Evolutionary conservation across 2,329 filamentous ascomycete species (phyloP).

Genomic region (Trichophyton rubrum): DNA sequence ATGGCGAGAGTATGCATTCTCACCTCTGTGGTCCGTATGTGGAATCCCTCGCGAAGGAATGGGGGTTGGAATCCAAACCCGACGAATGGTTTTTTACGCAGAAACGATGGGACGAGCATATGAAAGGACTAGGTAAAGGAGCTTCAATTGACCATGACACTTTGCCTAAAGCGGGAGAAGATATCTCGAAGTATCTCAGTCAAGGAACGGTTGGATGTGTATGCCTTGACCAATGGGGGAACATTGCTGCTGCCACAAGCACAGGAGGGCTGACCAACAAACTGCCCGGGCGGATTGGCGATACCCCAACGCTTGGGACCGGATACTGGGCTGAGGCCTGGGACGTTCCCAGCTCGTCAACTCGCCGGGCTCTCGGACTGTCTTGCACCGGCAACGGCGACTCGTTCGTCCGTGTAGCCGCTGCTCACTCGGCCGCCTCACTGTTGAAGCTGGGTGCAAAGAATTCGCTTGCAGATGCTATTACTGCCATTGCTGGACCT

Average conservation of each 20-base stretch:
- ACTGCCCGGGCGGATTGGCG: conserved; percentile 68
- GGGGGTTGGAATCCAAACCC: conserved; percentile 56
- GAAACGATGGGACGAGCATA: conserved; percentile 66
- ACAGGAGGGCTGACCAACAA: conserved; percentile 82
- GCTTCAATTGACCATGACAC: conserved; percentile 17
- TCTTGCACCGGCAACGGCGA: conserved; percentile 84
- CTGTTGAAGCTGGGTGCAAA: conserved; percentile 52
- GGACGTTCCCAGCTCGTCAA: conserved; percentile 35
- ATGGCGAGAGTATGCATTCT: conserved; percentile 41
- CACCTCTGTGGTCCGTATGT: conserved; percentile 56
- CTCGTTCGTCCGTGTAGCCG: conserved; percentile 63
- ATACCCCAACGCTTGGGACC: conserved; percentile 71
- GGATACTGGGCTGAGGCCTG: conserved; percentile 88
- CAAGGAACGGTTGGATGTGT: conserved; percentile 80
- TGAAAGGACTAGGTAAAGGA: conserved; percentile 38
- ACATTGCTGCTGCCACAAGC: conserved; percentile 54
- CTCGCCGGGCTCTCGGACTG: conserved; percentile 41
- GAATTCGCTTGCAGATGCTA: conserved; percentile 40
- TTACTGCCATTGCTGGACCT: conserved; percentile 55
- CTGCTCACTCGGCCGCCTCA: conserved; percentile 58
- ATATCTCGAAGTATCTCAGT: conserved; percentile 46
- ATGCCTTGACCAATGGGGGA: conserved; percentile 62
- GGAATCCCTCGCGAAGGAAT: conserved; percentile 51
- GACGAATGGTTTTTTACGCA: conserved; percentile 67
- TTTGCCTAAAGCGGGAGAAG: conserved; percentile 34